Evolutionary conservation across 768 basidiomycete genomes (phyloP).

Genomic region (Stropharia rugosoannulata): DNA sequence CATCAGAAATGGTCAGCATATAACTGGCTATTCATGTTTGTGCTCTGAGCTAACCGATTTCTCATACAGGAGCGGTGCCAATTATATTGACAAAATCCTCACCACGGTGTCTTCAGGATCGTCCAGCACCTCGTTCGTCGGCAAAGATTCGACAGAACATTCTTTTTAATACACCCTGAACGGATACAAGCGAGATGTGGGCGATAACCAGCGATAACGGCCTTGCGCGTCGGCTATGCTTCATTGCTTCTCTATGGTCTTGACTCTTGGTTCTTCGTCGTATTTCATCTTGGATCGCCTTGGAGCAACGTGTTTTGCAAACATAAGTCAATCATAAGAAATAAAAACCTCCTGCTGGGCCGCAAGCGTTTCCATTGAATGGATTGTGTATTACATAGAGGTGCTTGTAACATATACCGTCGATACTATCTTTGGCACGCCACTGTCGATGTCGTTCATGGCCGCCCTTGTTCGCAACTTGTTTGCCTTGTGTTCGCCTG

Average conservation of each 20-base stretch:
- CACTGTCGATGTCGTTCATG: no score
- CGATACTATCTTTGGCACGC: no score
- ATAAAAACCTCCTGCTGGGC: no score
- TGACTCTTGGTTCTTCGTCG: no score
- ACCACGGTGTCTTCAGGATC: constrained; percentile 85
- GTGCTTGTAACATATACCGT: no score
- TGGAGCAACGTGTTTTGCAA: not conserved
- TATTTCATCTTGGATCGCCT: not conserved
- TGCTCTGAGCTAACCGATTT: not conserved
- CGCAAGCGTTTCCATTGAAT: no score
- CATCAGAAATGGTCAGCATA: constrained; percentile 85
- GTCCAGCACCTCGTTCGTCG: constrained; percentile 80
- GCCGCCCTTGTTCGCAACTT: no score
- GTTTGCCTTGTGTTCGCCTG: no score
- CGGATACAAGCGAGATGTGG: not conserved
- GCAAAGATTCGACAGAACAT: constrained; percentile 89
- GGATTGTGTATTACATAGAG: no score
- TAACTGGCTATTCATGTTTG: not conserved
- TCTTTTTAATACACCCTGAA: constrained; percentile 48
- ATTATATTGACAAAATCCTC: constrained; percentile 86
- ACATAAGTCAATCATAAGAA: no score
- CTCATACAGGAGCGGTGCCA: constrained; percentile 76
- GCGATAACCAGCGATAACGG: not conserved
- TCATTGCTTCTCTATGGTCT: no score
- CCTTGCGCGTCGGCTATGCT: constrained; percentile 6